Conservation (phyloP, 768 basidiomycete genomes). For the Cystofilobasidium ferigula region DNA sequence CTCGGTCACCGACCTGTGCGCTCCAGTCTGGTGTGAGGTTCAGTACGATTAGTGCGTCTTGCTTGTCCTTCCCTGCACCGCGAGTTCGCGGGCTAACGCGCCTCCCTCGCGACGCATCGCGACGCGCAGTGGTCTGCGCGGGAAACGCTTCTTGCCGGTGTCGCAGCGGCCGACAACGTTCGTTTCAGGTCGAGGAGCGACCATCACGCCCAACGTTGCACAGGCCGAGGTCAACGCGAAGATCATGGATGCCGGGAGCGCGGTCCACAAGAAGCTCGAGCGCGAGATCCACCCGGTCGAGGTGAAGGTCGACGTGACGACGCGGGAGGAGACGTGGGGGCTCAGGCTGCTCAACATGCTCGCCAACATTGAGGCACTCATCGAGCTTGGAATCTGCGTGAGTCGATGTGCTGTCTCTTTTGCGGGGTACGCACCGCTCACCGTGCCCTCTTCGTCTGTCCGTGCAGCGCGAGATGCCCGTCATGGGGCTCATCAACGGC, state of each 20-base stretch:
- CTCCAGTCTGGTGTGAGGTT: conserved; percentile 40
- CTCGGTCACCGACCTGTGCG: conserved; percentile 39
- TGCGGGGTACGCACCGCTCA: no score
- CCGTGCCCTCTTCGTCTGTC: neutral
- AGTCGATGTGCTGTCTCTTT: no score
- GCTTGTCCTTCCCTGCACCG: conserved; percentile 25
- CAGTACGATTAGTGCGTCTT: conserved; percentile 35
- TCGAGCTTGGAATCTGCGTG: conserved; percentile 21
- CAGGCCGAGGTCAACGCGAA: conserved; percentile 36
- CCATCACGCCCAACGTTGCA: conserved; percentile 35
- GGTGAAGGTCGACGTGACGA: conserved; percentile 7
- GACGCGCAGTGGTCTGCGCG: conserved; percentile 35
- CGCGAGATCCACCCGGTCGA: conserved; percentile 23
- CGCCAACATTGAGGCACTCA: conserved; percentile 14
- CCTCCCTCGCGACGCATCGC: no score
- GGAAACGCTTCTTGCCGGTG: conserved; percentile 33
- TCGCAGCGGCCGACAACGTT: conserved; percentile 34
- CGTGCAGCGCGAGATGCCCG: conserved; percentile 21
- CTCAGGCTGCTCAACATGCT: conserved; percentile 21
- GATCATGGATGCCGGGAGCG: conserved; percentile 31
- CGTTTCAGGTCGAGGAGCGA: conserved; percentile 33
- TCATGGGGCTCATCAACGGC: conserved; percentile 23
- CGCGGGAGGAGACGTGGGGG: conserved; percentile 20
- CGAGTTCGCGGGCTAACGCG: no score
- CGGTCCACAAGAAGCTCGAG: conserved; percentile 18